These are phyloP conservation scores for Kitagawia praeruptora DNA, from an alignment of 129 eudicot species.

Conservation along the genomic window DNA sequence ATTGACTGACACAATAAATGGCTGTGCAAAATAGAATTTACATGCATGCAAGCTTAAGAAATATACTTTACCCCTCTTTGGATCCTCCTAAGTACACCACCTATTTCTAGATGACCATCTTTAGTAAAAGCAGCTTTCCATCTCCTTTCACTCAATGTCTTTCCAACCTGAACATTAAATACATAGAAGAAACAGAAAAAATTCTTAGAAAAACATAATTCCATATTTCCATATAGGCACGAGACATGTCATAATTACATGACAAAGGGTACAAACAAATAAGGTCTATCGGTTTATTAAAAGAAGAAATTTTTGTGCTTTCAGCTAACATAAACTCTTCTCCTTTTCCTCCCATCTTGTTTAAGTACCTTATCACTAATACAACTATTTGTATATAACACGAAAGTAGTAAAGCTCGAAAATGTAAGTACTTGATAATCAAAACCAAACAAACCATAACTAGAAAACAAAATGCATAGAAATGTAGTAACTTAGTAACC, in stretches of 20 bases:
- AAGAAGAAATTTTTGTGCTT: neutral
- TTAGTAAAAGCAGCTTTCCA: slow-evolving; percentile 85
- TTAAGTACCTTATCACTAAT: neutral
- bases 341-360: neutral
- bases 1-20: neutral
- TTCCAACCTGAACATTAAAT: slow-evolving; percentile 54
- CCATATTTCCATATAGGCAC: neutral
- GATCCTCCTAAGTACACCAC: slow-evolving; percentile 87
- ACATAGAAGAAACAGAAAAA: neutral
- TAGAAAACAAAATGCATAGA: neutral
- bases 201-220: neutral
- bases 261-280: neutral
- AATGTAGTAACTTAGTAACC: neutral
- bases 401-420: neutral
- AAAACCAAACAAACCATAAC: neutral
- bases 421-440: neutral
- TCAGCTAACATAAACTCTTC: neutral
- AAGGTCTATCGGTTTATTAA: neutral
- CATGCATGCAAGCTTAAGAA: slow-evolving; percentile 3
- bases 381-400: neutral
- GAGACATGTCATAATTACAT: neutral
- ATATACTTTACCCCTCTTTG: slow-evolving; percentile 83
- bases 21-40: neutral
- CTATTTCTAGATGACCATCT: slow-evolving; percentile 87
- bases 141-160: slow-evolving; percentile 92